Evolutionary conservation across 257 asterid species (phyloP).

Genomic region (Ligustrum vulgare): DNA sequence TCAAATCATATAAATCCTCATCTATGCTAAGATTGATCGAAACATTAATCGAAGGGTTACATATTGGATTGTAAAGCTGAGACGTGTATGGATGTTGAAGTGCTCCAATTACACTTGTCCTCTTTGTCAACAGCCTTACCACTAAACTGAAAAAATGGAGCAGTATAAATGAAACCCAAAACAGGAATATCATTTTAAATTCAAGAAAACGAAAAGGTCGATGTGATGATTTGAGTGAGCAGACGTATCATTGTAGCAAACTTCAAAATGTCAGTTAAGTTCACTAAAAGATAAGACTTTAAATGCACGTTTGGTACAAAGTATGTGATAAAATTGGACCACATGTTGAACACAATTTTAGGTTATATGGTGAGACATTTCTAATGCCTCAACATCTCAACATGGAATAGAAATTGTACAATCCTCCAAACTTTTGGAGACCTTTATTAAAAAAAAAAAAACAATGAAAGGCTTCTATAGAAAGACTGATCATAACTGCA

Average conservation of each 20-base stretch:
- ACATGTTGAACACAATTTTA: neutral
- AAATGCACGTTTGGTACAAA: neutral
- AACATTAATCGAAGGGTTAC: constrained; percentile 53
- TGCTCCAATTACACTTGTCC: constrained; percentile 59
- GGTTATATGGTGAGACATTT: too few relatives aligned
- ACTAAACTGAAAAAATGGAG: constrained; percentile 43
- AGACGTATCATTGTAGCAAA: too few relatives aligned
- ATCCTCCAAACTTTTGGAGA: neutral
- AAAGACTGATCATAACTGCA: too few relatives aligned
- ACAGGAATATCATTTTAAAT: neutral
- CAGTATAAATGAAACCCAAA: neutral
- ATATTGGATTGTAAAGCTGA: constrained; percentile 53
- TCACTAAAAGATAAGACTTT: neutral
- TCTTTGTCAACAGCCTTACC: constrained; percentile 70
- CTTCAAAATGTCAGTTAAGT: neutral
- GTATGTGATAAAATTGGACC: neutral
- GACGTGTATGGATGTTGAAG: constrained; percentile 69
- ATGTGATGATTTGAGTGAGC: too few relatives aligned
- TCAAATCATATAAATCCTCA: constrained; percentile 54
- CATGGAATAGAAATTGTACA: neutral
- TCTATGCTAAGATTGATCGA: constrained; percentile 59
- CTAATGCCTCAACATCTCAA: neutral
- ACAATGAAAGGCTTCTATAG: too few relatives aligned
- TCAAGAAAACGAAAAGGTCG: neutral
- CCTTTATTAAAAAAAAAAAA: too few relatives aligned